phyloP scores from a whole-genome alignment of 495 filamentous ascomycete species.

The Trypethelium eluteriae region DNA sequence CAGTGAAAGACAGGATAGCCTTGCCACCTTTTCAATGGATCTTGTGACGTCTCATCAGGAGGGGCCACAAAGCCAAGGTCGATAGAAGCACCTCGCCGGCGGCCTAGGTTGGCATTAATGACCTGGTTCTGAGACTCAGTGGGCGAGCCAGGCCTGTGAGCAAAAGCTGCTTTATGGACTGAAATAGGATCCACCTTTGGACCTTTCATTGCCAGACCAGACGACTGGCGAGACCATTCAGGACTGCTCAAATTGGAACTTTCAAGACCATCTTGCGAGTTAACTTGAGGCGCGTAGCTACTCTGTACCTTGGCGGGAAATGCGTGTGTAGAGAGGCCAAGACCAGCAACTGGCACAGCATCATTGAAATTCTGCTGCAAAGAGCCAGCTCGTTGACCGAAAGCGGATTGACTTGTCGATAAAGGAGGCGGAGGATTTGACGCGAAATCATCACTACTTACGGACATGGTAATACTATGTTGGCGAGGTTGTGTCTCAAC shows the following conservation, averaged over 20 bases:
- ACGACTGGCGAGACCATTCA: conserved; percentile 53
- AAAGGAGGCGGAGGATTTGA: neutral
- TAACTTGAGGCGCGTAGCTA: neutral
- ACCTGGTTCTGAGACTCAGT: conserved; percentile 24
- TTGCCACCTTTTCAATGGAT: conserved; percentile 81
- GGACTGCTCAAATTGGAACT: neutral
- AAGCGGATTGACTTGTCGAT: neutral
- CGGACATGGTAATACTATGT: conserved; percentile 33
- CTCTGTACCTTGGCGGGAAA: neutral
- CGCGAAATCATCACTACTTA: neutral
- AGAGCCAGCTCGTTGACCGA: neutral
- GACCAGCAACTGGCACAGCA: neutral
- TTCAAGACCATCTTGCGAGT: neutral
- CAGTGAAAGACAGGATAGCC: conserved; percentile 79
- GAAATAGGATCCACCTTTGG: conserved; percentile 40
- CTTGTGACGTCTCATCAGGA: conserved; percentile 74
- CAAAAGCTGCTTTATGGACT: conserved; percentile 61
- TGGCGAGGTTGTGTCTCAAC: conserved; percentile 32
- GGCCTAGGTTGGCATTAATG: conserved; percentile 41
- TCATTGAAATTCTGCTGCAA: neutral
- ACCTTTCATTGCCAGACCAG: conserved; percentile 49
- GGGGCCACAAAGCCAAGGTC: conserved; percentile 36
- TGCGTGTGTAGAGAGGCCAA: neutral
- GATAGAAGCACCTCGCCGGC: conserved; percentile 33
- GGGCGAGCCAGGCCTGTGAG: conserved; percentile 49